Percentiles rank a stretch among this genome's conserved stretches.
These are phyloP conservation scores for Salvia miltiorrhiza DNA, from an alignment of 257 asterid species.

Conservation along the genomic window DNA sequence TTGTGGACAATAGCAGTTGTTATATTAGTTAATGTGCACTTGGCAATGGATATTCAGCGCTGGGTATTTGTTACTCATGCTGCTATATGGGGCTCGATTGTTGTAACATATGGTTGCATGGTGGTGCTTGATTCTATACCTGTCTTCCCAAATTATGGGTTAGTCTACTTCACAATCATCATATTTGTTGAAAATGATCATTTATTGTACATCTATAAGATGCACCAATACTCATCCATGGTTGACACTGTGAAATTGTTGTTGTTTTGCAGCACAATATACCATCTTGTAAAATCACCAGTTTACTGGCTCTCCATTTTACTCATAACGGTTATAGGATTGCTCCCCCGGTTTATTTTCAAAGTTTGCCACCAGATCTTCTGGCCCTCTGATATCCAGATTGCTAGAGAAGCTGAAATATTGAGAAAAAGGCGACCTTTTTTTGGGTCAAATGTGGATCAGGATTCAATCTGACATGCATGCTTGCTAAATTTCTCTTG, in stretches of 20 bases:
- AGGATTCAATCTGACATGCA: conserved; percentile 41
- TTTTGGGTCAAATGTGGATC: conserved; percentile 44
- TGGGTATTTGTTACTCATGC: conserved; percentile 82
- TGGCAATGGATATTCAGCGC: conserved; percentile 92
- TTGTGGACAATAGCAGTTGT: conserved; percentile 96
- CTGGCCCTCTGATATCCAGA: conserved; percentile 91
- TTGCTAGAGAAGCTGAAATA: conserved; percentile 94
- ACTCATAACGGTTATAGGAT: conserved; percentile 67
- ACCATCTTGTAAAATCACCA: conserved; percentile 67
- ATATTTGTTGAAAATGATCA: conserved; percentile 6
- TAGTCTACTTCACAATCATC: conserved; percentile 32
- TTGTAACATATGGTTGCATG: conserved; percentile 47
- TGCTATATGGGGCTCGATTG: conserved; percentile 90
- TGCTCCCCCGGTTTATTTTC: conserved; percentile 86
- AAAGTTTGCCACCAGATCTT: conserved; percentile 68
- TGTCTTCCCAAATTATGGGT: conserved; percentile 76
- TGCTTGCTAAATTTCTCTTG: conserved; percentile 22
- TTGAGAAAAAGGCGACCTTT: conserved; percentile 43
- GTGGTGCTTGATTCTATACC: conserved; percentile 84
- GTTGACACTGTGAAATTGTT: conserved; percentile 15
- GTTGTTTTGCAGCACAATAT: conserved; percentile 74
- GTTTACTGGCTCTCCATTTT: conserved; percentile 86
- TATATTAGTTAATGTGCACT: conserved; percentile 78
- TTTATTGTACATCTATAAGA: not conserved
- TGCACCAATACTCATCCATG: not conserved